phyloP scores from a whole-genome alignment of 2,329 filamentous ascomycete species.

The Zymoseptoria passerinii region DNA sequence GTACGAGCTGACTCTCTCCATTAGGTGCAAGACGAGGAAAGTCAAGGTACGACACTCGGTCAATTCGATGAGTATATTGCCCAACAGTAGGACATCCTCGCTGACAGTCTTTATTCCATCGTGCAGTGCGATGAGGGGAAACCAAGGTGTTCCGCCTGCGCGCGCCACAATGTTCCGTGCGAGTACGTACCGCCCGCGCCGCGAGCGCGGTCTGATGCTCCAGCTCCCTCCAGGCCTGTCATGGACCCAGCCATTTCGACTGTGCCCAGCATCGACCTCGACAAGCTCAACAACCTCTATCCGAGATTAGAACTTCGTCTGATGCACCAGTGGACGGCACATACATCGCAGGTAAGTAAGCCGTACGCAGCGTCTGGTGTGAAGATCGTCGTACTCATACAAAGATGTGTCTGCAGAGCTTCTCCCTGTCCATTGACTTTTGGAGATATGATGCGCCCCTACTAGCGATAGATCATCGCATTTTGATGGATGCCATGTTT shows the following conservation, averaged over 20 bases:
- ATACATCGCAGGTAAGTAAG: constrained; percentile 10
- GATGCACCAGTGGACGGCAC: constrained; percentile 23
- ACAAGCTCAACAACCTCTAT: constrained; percentile 2
- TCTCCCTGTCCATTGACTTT: constrained; percentile 19
- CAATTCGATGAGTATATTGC: background rate
- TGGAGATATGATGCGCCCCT: constrained; percentile 21
- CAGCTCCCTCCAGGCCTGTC: background rate
- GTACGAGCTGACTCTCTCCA: background rate
- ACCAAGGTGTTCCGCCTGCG: constrained; percentile 20
- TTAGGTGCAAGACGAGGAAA: constrained; percentile 18
- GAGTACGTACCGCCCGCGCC: constrained; percentile 17
- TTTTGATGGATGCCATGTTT: constrained; percentile 20
- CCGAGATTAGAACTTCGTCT: constrained; percentile 18
- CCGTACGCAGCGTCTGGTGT: no score
- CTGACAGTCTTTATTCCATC: background rate
- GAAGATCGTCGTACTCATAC: background rate
- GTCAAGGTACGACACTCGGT: constrained; percentile 14
- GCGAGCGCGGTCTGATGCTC: constrained; percentile 5
- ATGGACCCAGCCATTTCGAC: background rate
- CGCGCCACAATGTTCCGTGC: constrained; percentile 19
- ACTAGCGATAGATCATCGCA: constrained; percentile 19
- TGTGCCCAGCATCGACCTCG: background rate
- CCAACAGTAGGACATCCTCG: background rate
- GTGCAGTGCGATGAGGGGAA: constrained; percentile 18
- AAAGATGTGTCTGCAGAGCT: constrained; percentile 3